Base-by-base conservation (phyloP, 345 rosid genomes). In the Bruguiera parviflora region DNA sequence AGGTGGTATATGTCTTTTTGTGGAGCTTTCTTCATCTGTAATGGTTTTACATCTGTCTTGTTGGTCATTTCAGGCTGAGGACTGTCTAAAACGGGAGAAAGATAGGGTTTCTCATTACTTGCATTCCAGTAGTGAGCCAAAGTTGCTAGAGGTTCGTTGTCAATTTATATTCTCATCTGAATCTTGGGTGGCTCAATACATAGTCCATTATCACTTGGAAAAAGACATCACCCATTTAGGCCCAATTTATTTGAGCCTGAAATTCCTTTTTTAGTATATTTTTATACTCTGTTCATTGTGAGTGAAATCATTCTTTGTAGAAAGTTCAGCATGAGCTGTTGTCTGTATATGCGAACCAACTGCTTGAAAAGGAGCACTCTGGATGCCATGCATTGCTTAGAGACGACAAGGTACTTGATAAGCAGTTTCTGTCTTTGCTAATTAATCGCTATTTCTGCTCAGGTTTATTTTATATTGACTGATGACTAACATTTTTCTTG, bases 121-220 rank as follows among this genome's bases (percentile, higher is more conserved):
- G 32, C 79, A 77, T 59, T 81, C 81, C n/a, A 81, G 84, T 46
- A 81, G 79, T 33, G 81, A 77, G 77, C 81, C 63, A 63, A 81
- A 74, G 63, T 65, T 81, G 74, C 37, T 77, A 55, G 79, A 81
- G 79, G 84, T 81, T 71, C 7, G 65, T 75, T 21, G 1, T 66
- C n/a, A 13, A 24, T 59, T 66, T 65, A 21, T 28, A 25, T 20
- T 56, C 31, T 56, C 28, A 24, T 15, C 6, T 56, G 28, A 20
- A 24, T 5, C 5, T 56, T 56, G 4, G 5, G 18, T 2, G 59
- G 59, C 16, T 56, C 28, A 24, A 15, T 56, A 27, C 13, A 24
- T 56, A 21, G 59, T 24, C 49, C 49, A 13, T 43, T 43, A 3
- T 11, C 19, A 43, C 18, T 11, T 43, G 49, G 49, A 43, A 11